Percentiles rank a stretch among this genome's conserved stretches.
phyloP scores from a whole-genome alignment of 257 asterid species.

The Rhazya stricta region DNA sequence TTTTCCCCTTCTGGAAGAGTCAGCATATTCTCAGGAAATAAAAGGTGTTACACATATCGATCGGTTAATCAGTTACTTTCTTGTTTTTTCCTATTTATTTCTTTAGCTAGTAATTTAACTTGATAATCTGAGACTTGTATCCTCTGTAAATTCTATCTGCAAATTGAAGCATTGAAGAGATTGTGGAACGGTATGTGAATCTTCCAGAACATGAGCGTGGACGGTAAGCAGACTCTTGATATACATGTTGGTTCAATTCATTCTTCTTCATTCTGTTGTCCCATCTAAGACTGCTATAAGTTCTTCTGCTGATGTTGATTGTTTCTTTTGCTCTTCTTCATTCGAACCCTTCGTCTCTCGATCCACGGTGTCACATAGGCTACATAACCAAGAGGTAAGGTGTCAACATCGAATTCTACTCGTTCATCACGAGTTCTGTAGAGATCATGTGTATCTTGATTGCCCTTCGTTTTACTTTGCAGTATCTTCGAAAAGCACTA shows the following conservation, averaged over 20 bases:
- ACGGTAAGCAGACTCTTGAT: conserved; percentile 34
- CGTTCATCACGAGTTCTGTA: not conserved
- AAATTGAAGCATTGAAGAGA: conserved; percentile 73
- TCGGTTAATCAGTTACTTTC: not conserved
- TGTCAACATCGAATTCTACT: not conserved
- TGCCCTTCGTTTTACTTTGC: conserved; percentile 9
- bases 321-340: conserved; percentile 6
- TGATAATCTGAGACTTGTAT: not conserved
- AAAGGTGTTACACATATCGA: conserved; percentile 49
- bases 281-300: not conserved
- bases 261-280: not conserved
- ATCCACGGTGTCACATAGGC: conserved; percentile 41
- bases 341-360: conserved; percentile 11
- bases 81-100: not conserved
- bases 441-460: not conserved
- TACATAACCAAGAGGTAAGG: conserved; percentile 83
- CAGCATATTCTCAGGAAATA: conserved; percentile 67
- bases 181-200: conserved; percentile 60
- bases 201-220: conserved; percentile 90
- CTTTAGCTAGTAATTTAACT: not conserved
- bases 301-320: not conserved
- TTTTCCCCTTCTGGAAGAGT: conserved; percentile 93
- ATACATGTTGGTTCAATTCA: not conserved
- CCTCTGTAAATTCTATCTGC: conserved; percentile 6
- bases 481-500: conserved; percentile 70